phyloP scores from a whole-genome alignment of 306 rosid genomes.

The Arachis hypogaea region DNA sequence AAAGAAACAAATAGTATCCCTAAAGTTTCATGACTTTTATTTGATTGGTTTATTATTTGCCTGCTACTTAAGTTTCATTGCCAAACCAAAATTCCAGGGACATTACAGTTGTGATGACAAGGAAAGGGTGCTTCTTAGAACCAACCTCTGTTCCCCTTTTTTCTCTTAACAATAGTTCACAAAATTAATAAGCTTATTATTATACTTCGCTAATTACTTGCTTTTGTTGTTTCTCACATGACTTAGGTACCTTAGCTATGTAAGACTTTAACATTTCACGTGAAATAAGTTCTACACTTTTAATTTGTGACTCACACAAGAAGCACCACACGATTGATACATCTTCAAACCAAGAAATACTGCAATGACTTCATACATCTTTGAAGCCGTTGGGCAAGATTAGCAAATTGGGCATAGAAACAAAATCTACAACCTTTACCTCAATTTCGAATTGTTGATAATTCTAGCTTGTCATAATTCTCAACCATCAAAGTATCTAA shows the following conservation, averaged over 20 bases:
- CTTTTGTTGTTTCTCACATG: slow-evolving; percentile 59
- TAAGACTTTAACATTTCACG: slow-evolving; percentile 55
- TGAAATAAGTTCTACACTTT: slow-evolving; percentile 48
- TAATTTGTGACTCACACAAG: slow-evolving; percentile 18
- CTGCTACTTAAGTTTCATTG: slow-evolving; percentile 1
- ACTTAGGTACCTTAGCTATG: slow-evolving; percentile 46
- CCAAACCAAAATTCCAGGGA: slow-evolving; percentile 36
- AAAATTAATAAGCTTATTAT: slow-evolving; percentile 28
- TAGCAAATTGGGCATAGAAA: too few relatives aligned
- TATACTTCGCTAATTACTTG: slow-evolving; percentile 43
- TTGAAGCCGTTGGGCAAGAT: too few relatives aligned
- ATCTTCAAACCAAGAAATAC: too few relatives aligned
- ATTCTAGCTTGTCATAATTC: too few relatives aligned
- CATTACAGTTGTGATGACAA: slow-evolving; percentile 47
- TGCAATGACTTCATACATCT: too few relatives aligned
- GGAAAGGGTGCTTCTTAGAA: slow-evolving; percentile 45
- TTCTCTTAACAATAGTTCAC: slow-evolving; percentile 38
- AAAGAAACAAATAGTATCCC: not conserved
- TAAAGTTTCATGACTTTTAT: slow-evolving; percentile 1
- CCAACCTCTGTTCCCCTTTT: slow-evolving; percentile 14
- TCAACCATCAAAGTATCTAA: too few relatives aligned
- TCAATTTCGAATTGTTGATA: too few relatives aligned
- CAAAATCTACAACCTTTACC: too few relatives aligned
- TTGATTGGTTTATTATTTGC: slow-evolving; percentile 22
- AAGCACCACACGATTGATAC: not conserved